Base-by-base conservation (phyloP, 176 grass and related monocot species). In the Carex pumila region DNA sequence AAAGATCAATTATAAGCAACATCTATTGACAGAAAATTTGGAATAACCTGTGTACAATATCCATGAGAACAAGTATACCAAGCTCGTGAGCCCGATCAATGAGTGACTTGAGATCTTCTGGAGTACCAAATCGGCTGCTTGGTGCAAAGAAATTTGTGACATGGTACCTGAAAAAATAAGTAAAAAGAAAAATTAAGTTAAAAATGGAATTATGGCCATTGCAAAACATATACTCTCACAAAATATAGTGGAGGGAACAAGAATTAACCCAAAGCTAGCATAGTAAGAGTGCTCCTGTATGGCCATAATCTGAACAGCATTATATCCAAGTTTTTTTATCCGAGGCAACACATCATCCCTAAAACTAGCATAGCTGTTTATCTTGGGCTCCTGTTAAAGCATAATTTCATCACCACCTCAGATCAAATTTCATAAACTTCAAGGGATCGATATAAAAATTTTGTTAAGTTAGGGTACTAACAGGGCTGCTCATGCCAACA, bases 291-390 rank as follows among this genome's bases (percentile, higher is more conserved):
- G 97, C 61, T 99, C 97, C 84, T 99, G 97, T 83, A 99, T 96
- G 83, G 96, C 96, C 96, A 98, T 98, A 88, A 98, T 98, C 79
- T 98, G 96, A 73, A 98, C 88, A 86, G 96, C 93, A 89, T 99
- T 99, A 85, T 99, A 99, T 81, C 97, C 97, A 72, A 99, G 93
- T 60, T n/a, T 94, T 89, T 99, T 99, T 8, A 99, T 99, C 86
- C 93, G 89, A 77, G 96, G 96, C 18, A 99, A 81, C 21, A 99
- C 89, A 19, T 99, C 93, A 82, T 99, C 96, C 87, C 96, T 89
- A 89, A 99, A 99, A 66, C 86, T 95, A 88, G 80, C 90, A 69
- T 96, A 99, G 65, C 93, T 95, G 73, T 99, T 95, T 54, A 99
- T 91, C 85, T 94, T 99, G 0, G 91, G 87, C 84, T 99, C 96